Evolutionary conservation across 805 yeast genomes (phyloP).

Genomic region (Osmozyma mogii): DNA sequence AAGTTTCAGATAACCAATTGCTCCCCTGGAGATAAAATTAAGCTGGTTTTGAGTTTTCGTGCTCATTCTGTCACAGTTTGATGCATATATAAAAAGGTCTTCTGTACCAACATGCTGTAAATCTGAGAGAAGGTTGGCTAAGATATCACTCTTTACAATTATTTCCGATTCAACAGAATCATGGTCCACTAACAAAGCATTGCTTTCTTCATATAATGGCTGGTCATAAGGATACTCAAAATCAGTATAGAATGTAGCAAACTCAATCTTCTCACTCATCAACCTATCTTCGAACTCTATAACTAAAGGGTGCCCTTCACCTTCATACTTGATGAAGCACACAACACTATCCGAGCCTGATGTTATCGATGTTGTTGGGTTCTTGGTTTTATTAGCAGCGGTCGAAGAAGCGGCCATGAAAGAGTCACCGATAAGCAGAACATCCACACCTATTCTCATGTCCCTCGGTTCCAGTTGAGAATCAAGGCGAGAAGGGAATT

Average conservation of each 20-base stretch:
- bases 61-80: conserved; percentile 12
- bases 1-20: conserved; percentile 64
- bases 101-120: conserved; percentile 27
- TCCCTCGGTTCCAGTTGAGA: conserved; percentile 2
- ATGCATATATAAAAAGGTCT: conserved; percentile 24
- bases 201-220: conserved; percentile 9
- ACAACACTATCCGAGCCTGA: conserved; percentile 14
- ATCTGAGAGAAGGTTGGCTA: conserved; percentile 29
- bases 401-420: conserved; percentile 25
- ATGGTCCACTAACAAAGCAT: conserved; percentile 19
- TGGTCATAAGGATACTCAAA: conserved; percentile 18
- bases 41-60: conserved; percentile 28
- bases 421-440: conserved; percentile 27
- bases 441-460: conserved; percentile 27
- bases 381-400: conserved; percentile 5
- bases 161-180: conserved; percentile 25
- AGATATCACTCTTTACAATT: conserved; percentile 31
- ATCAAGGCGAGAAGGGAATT: conserved; percentile 11
- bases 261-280: conserved; percentile 35
- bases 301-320: conserved; percentile 32
- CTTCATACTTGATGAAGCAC: conserved; percentile 30
- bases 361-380: conserved; percentile 2
- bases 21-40: conserved; percentile 59
- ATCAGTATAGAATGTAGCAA: conserved; percentile 29
- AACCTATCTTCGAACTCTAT: conserved; percentile 35